Evolutionary conservation across 176 grass and related monocot species (phyloP).

Genomic region (Bolboschoenus planiculmis): DNA sequence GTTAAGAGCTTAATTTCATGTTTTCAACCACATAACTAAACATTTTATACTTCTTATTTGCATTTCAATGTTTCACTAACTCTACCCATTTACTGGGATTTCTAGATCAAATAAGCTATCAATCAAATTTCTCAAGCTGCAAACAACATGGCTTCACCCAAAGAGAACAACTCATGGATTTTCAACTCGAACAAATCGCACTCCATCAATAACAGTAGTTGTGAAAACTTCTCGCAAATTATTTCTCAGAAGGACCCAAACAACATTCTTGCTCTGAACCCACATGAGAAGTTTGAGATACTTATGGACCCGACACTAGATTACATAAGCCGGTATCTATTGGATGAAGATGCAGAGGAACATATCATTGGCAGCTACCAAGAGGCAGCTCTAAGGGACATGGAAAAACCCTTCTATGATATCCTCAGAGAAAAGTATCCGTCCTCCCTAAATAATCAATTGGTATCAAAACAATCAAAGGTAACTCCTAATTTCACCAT

Average conservation of each 20-base stretch:
- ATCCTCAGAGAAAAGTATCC: slow-evolving; percentile 31
- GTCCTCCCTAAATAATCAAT: background rate
- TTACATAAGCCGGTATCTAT: slow-evolving; percentile 35
- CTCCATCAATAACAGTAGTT: background rate
- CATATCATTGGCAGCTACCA: background rate
- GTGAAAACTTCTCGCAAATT: background rate
- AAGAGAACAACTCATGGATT: background rate
- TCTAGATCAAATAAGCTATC: background rate
- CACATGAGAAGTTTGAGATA: background rate
- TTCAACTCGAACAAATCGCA: background rate
- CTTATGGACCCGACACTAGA: background rate
- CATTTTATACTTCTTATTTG: too few relatives aligned
- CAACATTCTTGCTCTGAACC: background rate
- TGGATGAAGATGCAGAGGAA: slow-evolving; percentile 48
- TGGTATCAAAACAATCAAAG: background rate
- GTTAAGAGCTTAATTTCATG: too few relatives aligned
- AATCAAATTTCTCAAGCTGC: background rate
- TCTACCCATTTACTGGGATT: background rate
- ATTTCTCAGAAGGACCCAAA: background rate
- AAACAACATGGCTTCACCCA: background rate
- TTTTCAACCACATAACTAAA: too few relatives aligned
- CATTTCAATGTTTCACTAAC: too few relatives aligned
- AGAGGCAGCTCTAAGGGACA: slow-evolving; percentile 21
- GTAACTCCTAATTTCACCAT: background rate
- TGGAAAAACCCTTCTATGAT: slow-evolving; percentile 34